These are phyloP conservation scores for Cucurbita ficifolia DNA, from an alignment of 306 rosid genomes.

Conservation along the genomic window DNA sequence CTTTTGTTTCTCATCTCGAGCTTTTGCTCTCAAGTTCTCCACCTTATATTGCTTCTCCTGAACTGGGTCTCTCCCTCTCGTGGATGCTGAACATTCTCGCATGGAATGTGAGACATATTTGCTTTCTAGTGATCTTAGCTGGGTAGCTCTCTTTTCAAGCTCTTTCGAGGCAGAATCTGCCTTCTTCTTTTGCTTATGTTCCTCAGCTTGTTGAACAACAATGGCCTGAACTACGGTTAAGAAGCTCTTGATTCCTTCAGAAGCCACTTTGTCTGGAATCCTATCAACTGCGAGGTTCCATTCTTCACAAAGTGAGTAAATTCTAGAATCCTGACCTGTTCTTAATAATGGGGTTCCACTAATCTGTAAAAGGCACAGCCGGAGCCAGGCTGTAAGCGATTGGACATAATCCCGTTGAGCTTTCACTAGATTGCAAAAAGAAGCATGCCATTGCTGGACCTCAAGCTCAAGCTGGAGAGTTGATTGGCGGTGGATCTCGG, in stretches of 20 bases:
- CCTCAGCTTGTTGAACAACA: slow-evolving; percentile 77
- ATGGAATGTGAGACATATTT: slow-evolving; percentile 58
- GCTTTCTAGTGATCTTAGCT: slow-evolving; percentile 58
- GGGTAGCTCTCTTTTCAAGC: slow-evolving; percentile 62
- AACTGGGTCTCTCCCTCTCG: slow-evolving; percentile 37
- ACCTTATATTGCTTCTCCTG: slow-evolving; percentile 60
- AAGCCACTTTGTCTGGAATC: slow-evolving; percentile 77
- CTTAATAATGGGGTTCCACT: slow-evolving; percentile 36
- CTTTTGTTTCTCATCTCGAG: slow-evolving; percentile 73
- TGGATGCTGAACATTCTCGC: slow-evolving; percentile 20
- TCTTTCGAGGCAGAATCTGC: slow-evolving; percentile 60
- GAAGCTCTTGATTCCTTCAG: slow-evolving; percentile 87
- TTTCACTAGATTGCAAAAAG: slow-evolving; percentile 70
- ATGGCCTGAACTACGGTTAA: slow-evolving; percentile 72
- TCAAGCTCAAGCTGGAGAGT: slow-evolving; percentile 88
- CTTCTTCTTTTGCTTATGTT: slow-evolving; percentile 62
- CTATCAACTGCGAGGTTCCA: slow-evolving; percentile 73
- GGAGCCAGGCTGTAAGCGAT: slow-evolving; percentile 85
- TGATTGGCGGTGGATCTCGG: slow-evolving; percentile 79
- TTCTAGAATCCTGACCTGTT: slow-evolving; percentile 53
- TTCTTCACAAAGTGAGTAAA: slow-evolving; percentile 75
- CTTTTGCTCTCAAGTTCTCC: slow-evolving; percentile 44
- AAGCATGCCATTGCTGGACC: slow-evolving; percentile 86
- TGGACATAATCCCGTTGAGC: slow-evolving; percentile 72
- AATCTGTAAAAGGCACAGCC: slow-evolving; percentile 78